Percentiles rank a stretch among this genome's conserved stretches.
phyloP scores from a whole-genome alignment of 2,329 filamentous ascomycete genomes.

The Monosporascus sp. region DNA sequence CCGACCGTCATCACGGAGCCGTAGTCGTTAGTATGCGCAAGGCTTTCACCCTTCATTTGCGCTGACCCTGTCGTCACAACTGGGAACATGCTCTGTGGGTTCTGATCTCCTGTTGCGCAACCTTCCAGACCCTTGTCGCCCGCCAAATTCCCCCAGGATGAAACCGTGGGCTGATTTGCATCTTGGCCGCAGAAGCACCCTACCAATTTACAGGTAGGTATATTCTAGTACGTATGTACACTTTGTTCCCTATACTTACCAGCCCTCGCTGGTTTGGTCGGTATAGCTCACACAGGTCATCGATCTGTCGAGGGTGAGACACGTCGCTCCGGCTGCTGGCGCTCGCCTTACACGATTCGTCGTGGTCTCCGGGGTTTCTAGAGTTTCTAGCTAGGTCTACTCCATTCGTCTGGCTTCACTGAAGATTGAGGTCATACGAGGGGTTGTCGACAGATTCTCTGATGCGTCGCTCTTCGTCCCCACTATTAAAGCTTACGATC shows the following conservation, averaged over 20 bases:
- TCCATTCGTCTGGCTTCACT: too few species aligned
- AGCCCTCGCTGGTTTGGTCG: neutral
- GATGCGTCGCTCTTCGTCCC: neutral
- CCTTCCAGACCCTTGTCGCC: constrained; percentile 21
- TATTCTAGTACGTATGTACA: constrained; percentile 9
- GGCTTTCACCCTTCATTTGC: neutral
- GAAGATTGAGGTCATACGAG: too few species aligned
- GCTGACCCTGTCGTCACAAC: neutral
- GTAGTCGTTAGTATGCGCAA: neutral
- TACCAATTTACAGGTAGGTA: constrained; percentile 19
- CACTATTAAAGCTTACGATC: neutral
- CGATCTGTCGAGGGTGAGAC: neutral
- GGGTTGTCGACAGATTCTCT: neutral
- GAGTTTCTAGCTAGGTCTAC: too few species aligned
- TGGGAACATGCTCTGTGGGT: constrained; percentile 2
- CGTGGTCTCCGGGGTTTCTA: neutral
- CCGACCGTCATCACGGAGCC: neutral
- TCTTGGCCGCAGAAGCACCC: constrained; percentile 20
- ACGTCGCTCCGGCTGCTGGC: neutral
- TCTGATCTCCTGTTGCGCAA: constrained; percentile 16
- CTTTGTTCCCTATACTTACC: neutral
- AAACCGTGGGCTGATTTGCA: constrained; percentile 25
- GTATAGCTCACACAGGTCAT: neutral
- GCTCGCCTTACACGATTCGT: neutral
- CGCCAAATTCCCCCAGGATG: constrained; percentile 22